Conservation (phyloP, 371 early-diverging fungal genomes). For the Funneliformis caledonium region DNA sequence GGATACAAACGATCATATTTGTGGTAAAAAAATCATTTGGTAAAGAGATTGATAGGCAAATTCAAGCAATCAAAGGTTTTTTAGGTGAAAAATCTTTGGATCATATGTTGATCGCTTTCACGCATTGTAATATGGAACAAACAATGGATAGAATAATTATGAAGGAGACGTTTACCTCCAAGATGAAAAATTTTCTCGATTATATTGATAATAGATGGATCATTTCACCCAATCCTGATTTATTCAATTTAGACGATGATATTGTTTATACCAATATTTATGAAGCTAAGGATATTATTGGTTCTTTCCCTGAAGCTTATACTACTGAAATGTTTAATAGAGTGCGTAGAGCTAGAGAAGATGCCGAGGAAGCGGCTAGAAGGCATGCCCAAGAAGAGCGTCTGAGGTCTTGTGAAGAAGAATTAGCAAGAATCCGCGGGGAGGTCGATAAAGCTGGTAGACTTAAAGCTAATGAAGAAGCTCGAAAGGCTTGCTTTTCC, state of each 20-base stretch:
- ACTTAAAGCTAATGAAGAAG: not conserved
- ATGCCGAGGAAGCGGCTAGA: not conserved
- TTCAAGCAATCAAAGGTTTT: not conserved
- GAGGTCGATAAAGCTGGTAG: not conserved
- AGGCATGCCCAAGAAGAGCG: not conserved
- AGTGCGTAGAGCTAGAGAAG: not conserved
- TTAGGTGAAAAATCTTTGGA: not conserved
- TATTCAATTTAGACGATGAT: not conserved
- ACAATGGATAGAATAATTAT: not conserved
- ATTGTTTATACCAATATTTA: not conserved
- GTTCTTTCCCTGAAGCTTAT: not conserved
- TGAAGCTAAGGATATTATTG: not conserved
- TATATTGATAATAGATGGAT: not conserved
- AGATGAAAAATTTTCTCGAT: not conserved
- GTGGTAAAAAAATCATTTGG: not conserved
- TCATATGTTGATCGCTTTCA: not conserved
- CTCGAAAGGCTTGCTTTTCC: not conserved
- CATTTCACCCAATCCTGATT: slow-evolving; percentile 13
- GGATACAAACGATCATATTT: slow-evolving; percentile 25
- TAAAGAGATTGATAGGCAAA: not conserved
- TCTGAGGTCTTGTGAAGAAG: not conserved
- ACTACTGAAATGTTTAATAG: not conserved
- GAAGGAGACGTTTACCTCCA: not conserved
- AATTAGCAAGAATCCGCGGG: not conserved
- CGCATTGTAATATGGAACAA: not conserved